Evolutionary conservation across 331 rosid species (phyloP), one percentile per base, ranked within the genome.

Genomic region (Arachis monticola): DNA sequence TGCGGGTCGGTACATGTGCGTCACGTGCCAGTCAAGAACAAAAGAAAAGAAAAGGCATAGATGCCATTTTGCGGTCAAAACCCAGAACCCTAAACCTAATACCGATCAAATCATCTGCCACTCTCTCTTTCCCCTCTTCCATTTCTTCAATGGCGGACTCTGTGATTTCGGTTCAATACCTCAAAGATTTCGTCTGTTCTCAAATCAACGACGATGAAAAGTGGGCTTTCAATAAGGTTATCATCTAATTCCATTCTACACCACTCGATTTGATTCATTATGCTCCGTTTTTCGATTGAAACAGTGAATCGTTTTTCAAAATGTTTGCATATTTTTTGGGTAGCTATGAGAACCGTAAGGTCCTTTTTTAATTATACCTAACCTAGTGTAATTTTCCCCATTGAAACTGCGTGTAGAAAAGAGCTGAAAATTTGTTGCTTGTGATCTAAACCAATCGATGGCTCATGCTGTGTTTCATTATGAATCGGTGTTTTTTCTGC

Each of bases 171-270:
- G 53, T 88, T 10, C 97, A 90, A 32, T 71, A 80, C 81, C 67
- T 87, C 73, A 94, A 88, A 65, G 83, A 81, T 45, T 74, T 92
- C 82, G 0, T 87, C 59, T 74, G 75, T 63, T 74, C 95, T 62
- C 97, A 94, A 86, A 61, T 87, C 74, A 27, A 86, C 0, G 95
- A 90, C 69, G 97, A 94, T 51, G 93, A 92, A 46, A 94, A 92
- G 72, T 90, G 96, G 96, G 97, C 93, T 57, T 90, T 83, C 78
- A 94, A 92, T 82, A 65, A 67, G 97, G 99, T 93, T 85, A 38
- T 41, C 10, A 44, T 17, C 46, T 13, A 8, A 42, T 57, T 42
- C 55, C 52, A 1, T 60, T 73, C 14, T 40, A 0, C 4, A 8
- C 6, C 27, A 41, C 27, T 70, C 7, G 5, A 4, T 48, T 56